Conservation (phyloP, 2,329 filamentous ascomycete species). For the Ophiostoma perfectum region DNA sequence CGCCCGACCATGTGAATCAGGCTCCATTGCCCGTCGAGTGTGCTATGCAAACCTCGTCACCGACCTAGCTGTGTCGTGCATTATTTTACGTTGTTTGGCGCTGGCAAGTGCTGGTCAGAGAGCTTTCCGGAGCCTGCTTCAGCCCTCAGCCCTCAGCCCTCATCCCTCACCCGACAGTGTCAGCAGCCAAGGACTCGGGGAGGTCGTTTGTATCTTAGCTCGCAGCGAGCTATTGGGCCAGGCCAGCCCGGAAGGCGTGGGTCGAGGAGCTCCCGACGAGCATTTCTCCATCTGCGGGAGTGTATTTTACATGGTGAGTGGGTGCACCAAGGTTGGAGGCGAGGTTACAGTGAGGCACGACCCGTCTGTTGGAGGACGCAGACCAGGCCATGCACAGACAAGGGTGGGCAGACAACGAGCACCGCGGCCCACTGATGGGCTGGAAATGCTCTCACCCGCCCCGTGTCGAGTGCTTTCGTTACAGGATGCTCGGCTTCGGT, state of each 20-base stretch:
- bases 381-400: neutral
- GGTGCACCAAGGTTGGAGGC: neutral
- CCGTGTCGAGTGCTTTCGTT: neutral
- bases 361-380: neutral
- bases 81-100: too few relatives aligned
- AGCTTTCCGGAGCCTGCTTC: neutral
- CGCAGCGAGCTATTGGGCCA: too few relatives aligned
- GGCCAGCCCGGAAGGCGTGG: conserved; percentile 1
- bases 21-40: too few relatives aligned
- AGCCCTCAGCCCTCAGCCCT: too few relatives aligned
- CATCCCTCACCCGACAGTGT: neutral
- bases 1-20: too few relatives aligned
- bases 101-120: neutral
- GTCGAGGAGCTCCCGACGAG: neutral
- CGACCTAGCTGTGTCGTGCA: too few relatives aligned
- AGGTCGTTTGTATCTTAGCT: too few relatives aligned
- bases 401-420: neutral
- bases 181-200: too few relatives aligned
- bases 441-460: neutral
- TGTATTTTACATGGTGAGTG: neutral
- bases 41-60: too few relatives aligned
- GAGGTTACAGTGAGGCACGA: conserved; percentile 7
- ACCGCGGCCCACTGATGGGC: neutral
- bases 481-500: neutral
- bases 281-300: neutral